Conservation (phyloP, 1,284 basidiomycete species). For the Butyriboletus regius region DNA sequence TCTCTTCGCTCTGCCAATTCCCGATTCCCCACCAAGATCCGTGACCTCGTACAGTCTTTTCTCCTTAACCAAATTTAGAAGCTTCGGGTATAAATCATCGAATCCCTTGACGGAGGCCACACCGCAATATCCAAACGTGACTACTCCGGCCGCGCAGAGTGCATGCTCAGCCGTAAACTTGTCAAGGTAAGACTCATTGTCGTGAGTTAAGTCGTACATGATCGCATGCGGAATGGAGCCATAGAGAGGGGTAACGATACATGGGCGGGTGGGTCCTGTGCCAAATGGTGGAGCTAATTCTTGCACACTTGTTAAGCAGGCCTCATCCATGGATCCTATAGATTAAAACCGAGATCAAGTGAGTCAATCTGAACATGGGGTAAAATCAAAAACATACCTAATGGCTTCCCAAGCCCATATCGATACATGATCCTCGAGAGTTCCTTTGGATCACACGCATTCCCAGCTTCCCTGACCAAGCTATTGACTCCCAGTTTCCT, state of each 20-base stretch:
- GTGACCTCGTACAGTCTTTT: slow-evolving; percentile 67
- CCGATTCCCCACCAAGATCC: slow-evolving; percentile 48
- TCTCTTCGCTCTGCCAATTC: slow-evolving; percentile 76
- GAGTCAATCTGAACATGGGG: background rate
- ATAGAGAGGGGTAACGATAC: slow-evolving; percentile 68
- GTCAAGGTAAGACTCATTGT: slow-evolving; percentile 83
- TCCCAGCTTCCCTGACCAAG: slow-evolving; percentile 85
- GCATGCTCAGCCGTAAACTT: slow-evolving; percentile 90
- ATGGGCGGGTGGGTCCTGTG: slow-evolving; percentile 67
- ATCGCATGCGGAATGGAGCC: slow-evolving; percentile 86
- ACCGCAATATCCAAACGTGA: slow-evolving; percentile 78
- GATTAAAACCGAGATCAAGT: background rate
- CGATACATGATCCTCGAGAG: slow-evolving; percentile 78
- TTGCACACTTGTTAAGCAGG: slow-evolving; percentile 68
- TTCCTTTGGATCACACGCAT: slow-evolving; percentile 82
- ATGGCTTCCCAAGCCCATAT: slow-evolving; percentile 82
- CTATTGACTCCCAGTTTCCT: slow-evolving; percentile 86
- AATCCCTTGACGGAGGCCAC: slow-evolving; percentile 91
- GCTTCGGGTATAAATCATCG: slow-evolving; percentile 90
- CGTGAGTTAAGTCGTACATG: slow-evolving; percentile 90
- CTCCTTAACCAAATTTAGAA: slow-evolving; percentile 80
- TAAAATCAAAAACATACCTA: slow-evolving; percentile 48
- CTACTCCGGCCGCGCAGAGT: slow-evolving; percentile 81
- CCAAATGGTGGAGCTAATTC: slow-evolving; percentile 72
- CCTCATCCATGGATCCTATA: slow-evolving; percentile 82